phyloP scores from a whole-genome alignment of 2,329 filamentous ascomycete species.

The Ceratocystis ficicola region DNA sequence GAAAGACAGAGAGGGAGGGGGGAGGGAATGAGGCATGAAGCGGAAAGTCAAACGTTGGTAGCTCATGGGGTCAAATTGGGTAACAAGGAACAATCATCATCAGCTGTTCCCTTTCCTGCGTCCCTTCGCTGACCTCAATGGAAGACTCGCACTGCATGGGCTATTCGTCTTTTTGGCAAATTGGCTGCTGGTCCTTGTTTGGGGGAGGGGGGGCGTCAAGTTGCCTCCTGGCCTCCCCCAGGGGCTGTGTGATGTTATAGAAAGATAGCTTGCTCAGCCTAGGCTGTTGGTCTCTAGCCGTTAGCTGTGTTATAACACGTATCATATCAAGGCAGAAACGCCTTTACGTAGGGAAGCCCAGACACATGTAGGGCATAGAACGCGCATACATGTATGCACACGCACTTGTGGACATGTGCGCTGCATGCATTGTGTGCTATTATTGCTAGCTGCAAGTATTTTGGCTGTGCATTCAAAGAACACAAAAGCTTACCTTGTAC shows the following conservation, averaged over 20 bases:
- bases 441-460: neutral
- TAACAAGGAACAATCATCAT: neutral
- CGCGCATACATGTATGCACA: neutral
- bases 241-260: neutral
- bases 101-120: neutral
- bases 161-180: neutral
- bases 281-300: neutral
- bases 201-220: neutral
- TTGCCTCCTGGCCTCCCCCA: neutral
- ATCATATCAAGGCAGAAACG: neutral
- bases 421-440: too few relatives aligned
- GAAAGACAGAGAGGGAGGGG: neutral
- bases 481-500: neutral
- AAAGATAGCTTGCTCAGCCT: neutral
- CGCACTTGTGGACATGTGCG: too few relatives aligned
- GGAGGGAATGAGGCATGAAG: neutral
- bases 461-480: neutral
- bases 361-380: neutral
- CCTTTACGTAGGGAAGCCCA: neutral
- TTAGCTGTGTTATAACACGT: neutral
- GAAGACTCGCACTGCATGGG: slow-evolving; percentile 7
- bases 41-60: neutral
- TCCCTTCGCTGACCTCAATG: neutral
- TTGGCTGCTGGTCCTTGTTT: neutral
- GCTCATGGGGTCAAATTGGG: neutral